Percentiles rank a stretch among this genome's conserved stretches.
Evolutionary conservation across 768 basidiomycete species (phyloP).

Genomic region (Chalciporus piperatus): DNA sequence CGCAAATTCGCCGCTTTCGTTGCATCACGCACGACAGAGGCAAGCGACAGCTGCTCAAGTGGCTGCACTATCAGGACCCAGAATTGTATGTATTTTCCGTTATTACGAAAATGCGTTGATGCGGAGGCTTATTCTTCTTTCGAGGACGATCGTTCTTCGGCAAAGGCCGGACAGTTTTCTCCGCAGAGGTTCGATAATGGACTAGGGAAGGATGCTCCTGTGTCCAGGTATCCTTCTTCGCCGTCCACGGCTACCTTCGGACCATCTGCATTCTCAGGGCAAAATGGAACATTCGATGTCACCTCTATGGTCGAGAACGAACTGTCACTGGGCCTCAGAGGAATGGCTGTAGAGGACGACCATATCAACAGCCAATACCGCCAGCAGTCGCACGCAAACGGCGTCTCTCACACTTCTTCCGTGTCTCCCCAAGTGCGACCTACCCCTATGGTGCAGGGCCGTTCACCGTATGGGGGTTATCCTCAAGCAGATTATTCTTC

Average conservation of each 20-base stretch:
- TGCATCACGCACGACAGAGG: slow-evolving; percentile 47
- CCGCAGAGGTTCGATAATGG: slow-evolving; percentile 52
- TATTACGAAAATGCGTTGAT: slow-evolving; percentile 13
- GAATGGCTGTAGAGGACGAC: slow-evolving; percentile 60
- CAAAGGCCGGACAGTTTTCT: slow-evolving; percentile 50
- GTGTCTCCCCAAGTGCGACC: slow-evolving; percentile 40
- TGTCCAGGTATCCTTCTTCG: slow-evolving; percentile 44
- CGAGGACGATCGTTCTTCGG: slow-evolving; percentile 47
- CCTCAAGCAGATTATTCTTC: slow-evolving; percentile 56
- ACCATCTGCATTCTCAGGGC: slow-evolving; percentile 27
- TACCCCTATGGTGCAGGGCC: slow-evolving; percentile 43
- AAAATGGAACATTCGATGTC: slow-evolving; percentile 37
- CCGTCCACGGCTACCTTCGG: slow-evolving; percentile 41
- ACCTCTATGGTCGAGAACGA: slow-evolving; percentile 49
- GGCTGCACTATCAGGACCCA: slow-evolving; percentile 38
- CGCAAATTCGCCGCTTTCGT: slow-evolving; percentile 36
- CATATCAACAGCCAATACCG: slow-evolving; percentile 39
- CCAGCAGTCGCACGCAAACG: slow-evolving; percentile 31
- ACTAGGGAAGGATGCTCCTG: slow-evolving; percentile 39
- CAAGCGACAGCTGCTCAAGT: too few relatives aligned
- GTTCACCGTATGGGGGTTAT: slow-evolving; percentile 48
- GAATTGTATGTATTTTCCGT: slow-evolving; percentile 35
- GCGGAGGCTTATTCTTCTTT: slow-evolving; percentile 16
- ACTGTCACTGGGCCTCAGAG: slow-evolving; percentile 55
- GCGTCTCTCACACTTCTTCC: slow-evolving; percentile 28